Percentiles rank a stretch among this genome's conserved stretches.
Conservation (phyloP, 495 filamentous ascomycete species). For the Daldinia childiae region DNA sequence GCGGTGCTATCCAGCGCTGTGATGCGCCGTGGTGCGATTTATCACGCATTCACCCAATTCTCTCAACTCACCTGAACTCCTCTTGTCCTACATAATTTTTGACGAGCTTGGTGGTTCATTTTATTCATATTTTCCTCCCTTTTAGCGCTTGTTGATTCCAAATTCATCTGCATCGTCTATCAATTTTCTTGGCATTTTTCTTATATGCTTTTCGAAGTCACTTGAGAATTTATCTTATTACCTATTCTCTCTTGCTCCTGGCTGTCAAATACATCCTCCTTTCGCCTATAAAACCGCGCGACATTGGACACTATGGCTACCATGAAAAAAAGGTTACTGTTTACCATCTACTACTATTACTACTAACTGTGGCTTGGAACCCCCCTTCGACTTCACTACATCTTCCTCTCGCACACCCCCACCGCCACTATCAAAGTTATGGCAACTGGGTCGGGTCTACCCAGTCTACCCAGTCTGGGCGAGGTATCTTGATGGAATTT, state of each 20-base stretch:
- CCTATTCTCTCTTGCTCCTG: conserved; percentile 11
- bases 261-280: conserved; percentile 10
- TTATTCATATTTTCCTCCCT: conserved; percentile 6
- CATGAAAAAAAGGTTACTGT: conserved; percentile 48
- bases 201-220: conserved; percentile 9
- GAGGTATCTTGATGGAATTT: conserved; percentile 25
- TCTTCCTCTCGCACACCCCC: conserved; percentile 28
- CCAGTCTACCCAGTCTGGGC: conserved; percentile 13
- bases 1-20: conserved; percentile 15
- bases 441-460: conserved; percentile 14
- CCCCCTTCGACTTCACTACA: conserved; percentile 3
- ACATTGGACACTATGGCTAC: conserved; percentile 40
- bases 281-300: conserved; percentile 26
- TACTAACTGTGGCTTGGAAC: conserved; percentile 30
- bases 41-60: conserved; percentile 17
- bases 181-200: conserved; percentile 18
- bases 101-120: conserved; percentile 14
- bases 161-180: not conserved
- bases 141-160: conserved; percentile 10
- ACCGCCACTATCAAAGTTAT: conserved; percentile 17
- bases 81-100: conserved; percentile 7
- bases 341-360: conserved; percentile 31
- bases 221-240: not conserved
- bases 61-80: conserved; percentile 17
- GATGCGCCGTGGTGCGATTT: conserved; percentile 20